Evolutionary conservation across 352 stramenopile genomes (phyloP), one percentile per base, ranked within the genome.

Genomic region (Globisporangium carolinianum): DNA sequence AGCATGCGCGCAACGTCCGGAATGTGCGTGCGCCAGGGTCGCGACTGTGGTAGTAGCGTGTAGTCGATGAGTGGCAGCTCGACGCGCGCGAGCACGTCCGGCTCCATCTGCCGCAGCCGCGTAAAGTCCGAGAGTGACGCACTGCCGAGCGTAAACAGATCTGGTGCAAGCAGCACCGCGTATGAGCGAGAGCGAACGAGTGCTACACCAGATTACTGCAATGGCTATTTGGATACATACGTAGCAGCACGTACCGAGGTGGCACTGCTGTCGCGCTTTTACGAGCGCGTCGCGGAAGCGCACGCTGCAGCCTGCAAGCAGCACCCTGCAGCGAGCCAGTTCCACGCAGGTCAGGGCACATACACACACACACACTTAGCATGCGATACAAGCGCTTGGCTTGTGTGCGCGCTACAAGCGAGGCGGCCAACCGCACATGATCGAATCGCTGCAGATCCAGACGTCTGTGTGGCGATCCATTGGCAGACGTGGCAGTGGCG

Each of bases 371-470:
- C 24, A 32, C 24, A 32, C 24, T 32, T 32, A 32, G 24, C 24
- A 32, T 32, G 24, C 24, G 24, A 7, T n/a, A 18, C 4, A 9
- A 18, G 14, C 7, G n/a, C 7, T 32, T 35, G 3, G 32, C 2
- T 11, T 12, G 4, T 5, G 38, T 12, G 4, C n/a, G 8, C n/a
- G 24, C 3, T 12, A 47, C 10, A 35, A n/a, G 1, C 1, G 5
- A 48, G 39, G 7, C 39, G 11, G 4, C 39, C 7, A 1, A 43
- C 7, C 77, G 52, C 62, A 91, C 80, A 91, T 76, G 51, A 85
- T 79, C 17, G 81, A 78, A 53, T 91, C 81, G 47, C 71, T 91
- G 60, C 81, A 91, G 55, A 91, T 89, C 81, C 81, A 91, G 9
- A 72, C 58, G 49, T 87, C 73, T 54, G 55, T 79, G 51, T 76